A percentile compares a stretch with the other conserved stretches of the same genome.
phyloP scores from a whole-genome alignment of 768 basidiomycete genomes.

The Lactifluus subvellereus region DNA sequence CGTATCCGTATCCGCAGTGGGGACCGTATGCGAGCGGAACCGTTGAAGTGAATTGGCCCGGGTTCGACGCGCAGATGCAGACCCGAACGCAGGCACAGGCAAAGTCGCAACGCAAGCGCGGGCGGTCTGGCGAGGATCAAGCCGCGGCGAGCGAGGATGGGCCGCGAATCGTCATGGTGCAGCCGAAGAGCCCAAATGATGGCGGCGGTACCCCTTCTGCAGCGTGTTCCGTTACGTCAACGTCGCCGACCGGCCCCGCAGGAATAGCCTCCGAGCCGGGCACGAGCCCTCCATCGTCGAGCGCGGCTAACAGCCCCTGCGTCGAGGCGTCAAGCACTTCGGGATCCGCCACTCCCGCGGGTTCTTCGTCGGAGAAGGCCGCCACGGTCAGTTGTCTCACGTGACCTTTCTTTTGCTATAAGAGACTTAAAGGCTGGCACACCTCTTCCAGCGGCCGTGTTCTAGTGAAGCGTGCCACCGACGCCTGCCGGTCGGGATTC shows the following conservation, averaged over 20 bases:
- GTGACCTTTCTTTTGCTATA: neutral
- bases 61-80: constrained; percentile 4
- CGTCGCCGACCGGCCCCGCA: neutral
- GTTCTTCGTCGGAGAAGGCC: neutral
- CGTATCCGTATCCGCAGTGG: constrained; percentile 24
- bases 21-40: constrained; percentile 10
- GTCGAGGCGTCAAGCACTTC: neutral
- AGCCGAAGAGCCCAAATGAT: constrained; percentile 3
- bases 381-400: constrained; percentile 4
- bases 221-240: neutral
- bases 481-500: constrained; percentile 26
- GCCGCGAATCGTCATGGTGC: constrained; percentile 16
- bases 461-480: constrained; percentile 39
- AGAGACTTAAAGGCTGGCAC: neutral
- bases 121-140: neutral
- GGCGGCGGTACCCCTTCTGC: neutral
- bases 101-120: constrained; percentile 9
- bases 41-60: constrained; percentile 4
- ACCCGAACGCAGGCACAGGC: neutral
- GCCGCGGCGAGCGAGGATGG: neutral
- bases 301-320: neutral
- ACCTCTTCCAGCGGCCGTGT: constrained; percentile 25
- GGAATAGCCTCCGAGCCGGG: neutral
- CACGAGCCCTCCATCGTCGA: neutral
- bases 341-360: neutral